Evolutionary conservation across 306 rosid genomes (phyloP), one percentile per base, ranked within the genome.

Genomic region (Lupinus albus): DNA sequence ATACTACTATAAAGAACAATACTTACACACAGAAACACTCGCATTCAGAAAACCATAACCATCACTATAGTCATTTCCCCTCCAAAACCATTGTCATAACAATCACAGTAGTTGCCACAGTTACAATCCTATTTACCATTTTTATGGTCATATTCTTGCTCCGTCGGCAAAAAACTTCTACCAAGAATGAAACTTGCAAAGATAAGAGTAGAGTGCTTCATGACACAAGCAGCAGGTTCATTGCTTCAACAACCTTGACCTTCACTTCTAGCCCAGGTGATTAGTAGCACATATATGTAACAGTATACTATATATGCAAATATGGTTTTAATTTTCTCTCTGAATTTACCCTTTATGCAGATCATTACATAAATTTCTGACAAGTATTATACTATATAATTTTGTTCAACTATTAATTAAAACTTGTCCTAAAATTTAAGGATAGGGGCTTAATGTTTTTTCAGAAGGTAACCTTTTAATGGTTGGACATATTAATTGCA

Each of bases 231-330:
- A 49, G 75, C 80, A 84, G 89, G 73, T 82, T 82, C 85, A 78
- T 80, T n/a, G 57, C 79, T 61, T 86, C 86, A 66, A 73, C 87
- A 57, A 44, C 85, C 2, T 56, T 79, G 67, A 78, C 59, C 66
- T 68, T 79, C 75, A 66, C 75, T 49, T 76, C 85, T 55, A 94
- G 96, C 82, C 99, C 97, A 76, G 99, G 99, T 92, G 4, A 70
- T 56, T 25, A 44, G 16, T 21, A 3, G 18, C 50, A 65, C 20
- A 17, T 38, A 13, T 38, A 28, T 32, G 33, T 16, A 35, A 21
- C 44, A 46, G 25, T 49, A 25, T 11, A 64, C 46, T 41, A 63
- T 51, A 48, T 54, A 15, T 63, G 49, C 65, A 71, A 42, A 48
- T 10, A 39, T 2, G 21, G 45, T 16, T 60, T 25, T 25, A 25